Evolutionary conservation across 805 yeast genomes (phyloP).

Genomic region (Saccharomycopsis microspora): DNA sequence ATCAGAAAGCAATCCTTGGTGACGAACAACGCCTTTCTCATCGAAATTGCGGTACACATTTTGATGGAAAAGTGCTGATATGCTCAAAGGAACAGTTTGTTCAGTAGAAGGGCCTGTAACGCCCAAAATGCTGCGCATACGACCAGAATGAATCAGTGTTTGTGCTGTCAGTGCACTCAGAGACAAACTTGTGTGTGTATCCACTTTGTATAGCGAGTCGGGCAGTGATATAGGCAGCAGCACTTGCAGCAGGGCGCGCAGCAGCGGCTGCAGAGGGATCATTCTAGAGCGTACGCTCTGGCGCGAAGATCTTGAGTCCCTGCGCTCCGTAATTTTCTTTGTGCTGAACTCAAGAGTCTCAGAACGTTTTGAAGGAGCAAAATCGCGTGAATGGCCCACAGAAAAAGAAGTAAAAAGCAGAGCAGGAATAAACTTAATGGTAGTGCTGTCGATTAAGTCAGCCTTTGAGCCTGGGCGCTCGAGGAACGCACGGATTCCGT

Average conservation of each 20-base stretch:
- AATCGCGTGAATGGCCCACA: not conserved
- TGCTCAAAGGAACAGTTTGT: slow-evolving; percentile 2
- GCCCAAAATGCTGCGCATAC: not conserved
- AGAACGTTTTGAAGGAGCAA: not conserved
- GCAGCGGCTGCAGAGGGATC: not conserved
- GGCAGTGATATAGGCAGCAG: not conserved
- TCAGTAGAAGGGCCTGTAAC: not conserved
- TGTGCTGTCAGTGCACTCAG: not conserved
- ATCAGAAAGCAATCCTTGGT: slow-evolving; percentile 5
- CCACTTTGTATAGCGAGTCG: not conserved
- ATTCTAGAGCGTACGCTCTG: not conserved
- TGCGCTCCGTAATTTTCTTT: not conserved
- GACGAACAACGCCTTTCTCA: slow-evolving; percentile 6
- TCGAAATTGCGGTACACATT: slow-evolving; percentile 8
- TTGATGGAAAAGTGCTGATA: slow-evolving; percentile 4
- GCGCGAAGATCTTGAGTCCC: not conserved
- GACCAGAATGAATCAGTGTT: not conserved
- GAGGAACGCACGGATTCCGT: slow-evolving; percentile 10
- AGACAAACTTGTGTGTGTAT: not conserved
- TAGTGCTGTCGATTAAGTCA: not conserved
- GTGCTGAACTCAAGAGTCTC: slow-evolving; percentile 4
- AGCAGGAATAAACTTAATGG: slow-evolving; percentile 2
- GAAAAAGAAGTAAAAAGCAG: slow-evolving; percentile 1
- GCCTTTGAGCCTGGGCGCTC: slow-evolving; percentile 2
- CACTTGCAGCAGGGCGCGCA: not conserved